Conservation (phyloP, 805 yeast species). For the Wickerhamomyces bisporus region DNA sequence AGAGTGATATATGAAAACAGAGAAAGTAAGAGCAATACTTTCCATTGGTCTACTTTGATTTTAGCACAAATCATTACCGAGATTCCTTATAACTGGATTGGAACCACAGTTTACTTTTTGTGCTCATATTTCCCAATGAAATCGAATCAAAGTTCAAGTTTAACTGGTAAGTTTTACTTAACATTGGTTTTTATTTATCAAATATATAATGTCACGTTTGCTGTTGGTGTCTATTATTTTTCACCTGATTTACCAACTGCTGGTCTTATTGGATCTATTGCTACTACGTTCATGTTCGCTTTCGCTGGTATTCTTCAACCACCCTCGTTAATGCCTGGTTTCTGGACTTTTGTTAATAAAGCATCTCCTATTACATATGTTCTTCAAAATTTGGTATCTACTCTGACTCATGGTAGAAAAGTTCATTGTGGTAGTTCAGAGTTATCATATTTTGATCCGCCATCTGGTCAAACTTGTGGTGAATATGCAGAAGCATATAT, state of each 20-base stretch:
- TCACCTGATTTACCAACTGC: slow-evolving; percentile 68
- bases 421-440: slow-evolving; percentile 48
- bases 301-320: slow-evolving; percentile 72
- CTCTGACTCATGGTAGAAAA: slow-evolving; percentile 42
- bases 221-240: slow-evolving; percentile 47
- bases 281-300: slow-evolving; percentile 51
- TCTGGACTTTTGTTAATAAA: slow-evolving; percentile 83
- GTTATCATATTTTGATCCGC: slow-evolving; percentile 45
- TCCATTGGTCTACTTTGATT: slow-evolving; percentile 61
- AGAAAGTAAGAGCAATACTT: slow-evolving; percentile 66
- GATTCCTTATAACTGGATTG: slow-evolving; percentile 50
- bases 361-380: slow-evolving; percentile 70
- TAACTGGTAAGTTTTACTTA: slow-evolving; percentile 46
- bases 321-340: slow-evolving; percentile 57
- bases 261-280: slow-evolving; percentile 49
- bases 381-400: slow-evolving; percentile 48
- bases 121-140: slow-evolving; percentile 46
- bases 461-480: slow-evolving; percentile 60
- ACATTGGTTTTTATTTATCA: slow-evolving; percentile 45
- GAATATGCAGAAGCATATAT: slow-evolving; percentile 44
- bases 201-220: slow-evolving; percentile 45
- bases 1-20: slow-evolving; percentile 66
- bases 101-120: slow-evolving; percentile 47
- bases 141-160: slow-evolving; percentile 33
- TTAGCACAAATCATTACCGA: slow-evolving; percentile 52